Percentiles rank a stretch among this genome's conserved stretches.
phyloP scores from a whole-genome alignment of 805 yeast genomes.

The Kurtzmaniella cleridarum region DNA sequence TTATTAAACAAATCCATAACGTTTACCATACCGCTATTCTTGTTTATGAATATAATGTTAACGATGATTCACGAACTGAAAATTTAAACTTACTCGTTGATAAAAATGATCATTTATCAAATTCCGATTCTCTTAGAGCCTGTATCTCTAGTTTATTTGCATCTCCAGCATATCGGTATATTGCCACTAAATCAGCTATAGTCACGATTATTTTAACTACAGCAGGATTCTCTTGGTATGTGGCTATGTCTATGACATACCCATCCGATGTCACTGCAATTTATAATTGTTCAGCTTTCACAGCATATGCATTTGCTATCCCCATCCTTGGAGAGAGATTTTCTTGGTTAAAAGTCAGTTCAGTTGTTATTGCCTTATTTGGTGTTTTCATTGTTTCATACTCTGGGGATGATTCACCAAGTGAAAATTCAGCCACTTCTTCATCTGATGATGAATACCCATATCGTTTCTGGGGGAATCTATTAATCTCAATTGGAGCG shows the following conservation, averaged over 20 bases:
- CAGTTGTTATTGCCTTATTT: conserved; percentile 65
- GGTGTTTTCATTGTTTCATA: conserved; percentile 83
- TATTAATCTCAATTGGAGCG: conserved; percentile 69
- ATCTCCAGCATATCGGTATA: conserved; percentile 46
- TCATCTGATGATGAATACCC: conserved; percentile 36
- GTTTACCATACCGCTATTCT: conserved; percentile 39
- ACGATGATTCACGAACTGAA: conserved; percentile 27
- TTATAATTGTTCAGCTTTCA: conserved; percentile 84
- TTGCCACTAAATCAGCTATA: conserved; percentile 36
- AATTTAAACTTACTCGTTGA: conserved; percentile 30
- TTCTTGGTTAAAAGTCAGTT: conserved; percentile 53
- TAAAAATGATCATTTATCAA: conserved; percentile 31
- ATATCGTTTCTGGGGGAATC: conserved; percentile 60
- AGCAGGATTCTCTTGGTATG: conserved; percentile 84
- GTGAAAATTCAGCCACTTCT: neutral
- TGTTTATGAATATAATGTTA: conserved; percentile 36
- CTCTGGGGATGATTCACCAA: conserved; percentile 33
- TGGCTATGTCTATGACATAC: conserved; percentile 74
- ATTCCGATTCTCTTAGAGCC: conserved; percentile 23
- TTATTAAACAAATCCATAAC: conserved; percentile 39
- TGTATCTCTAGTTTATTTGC: conserved; percentile 31
- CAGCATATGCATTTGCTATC: conserved; percentile 80
- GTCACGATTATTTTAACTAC: conserved; percentile 56
- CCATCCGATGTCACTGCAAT: conserved; percentile 87
- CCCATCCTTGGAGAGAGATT: conserved; percentile 65